These are phyloP conservation scores for Colletotrichum endophyticum DNA, from an alignment of 2,329 filamentous ascomycete species.

Conservation along the genomic window DNA sequence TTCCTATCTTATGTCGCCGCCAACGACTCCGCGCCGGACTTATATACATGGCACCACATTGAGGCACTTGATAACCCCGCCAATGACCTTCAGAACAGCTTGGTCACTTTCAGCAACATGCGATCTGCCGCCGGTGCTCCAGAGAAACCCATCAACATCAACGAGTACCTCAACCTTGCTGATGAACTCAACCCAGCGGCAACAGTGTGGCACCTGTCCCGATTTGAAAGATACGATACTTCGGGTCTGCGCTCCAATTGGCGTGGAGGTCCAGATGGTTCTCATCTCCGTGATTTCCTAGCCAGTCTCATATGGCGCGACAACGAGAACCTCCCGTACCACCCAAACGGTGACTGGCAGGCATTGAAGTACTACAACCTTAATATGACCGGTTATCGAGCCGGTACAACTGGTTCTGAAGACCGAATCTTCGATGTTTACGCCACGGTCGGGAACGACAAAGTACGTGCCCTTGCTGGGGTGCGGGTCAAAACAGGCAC, in stretches of 20 bases:
- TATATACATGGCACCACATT: constrained; percentile 40
- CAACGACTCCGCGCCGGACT: constrained; percentile 34
- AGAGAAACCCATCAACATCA: background rate
- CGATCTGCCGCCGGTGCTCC: background rate
- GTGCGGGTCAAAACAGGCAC: background rate
- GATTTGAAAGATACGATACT: background rate
- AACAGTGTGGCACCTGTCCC: background rate
- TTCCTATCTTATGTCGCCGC: constrained; percentile 36
- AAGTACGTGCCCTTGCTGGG: background rate
- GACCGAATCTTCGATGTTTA: background rate
- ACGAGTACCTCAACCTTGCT: constrained; percentile 1
- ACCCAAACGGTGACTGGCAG: background rate
- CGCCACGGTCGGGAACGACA: background rate
- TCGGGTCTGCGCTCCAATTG: constrained; percentile 5
- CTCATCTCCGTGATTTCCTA: background rate
- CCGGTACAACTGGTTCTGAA: background rate
- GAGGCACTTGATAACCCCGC: background rate
- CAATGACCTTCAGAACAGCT: background rate
- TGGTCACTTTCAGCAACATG: background rate
- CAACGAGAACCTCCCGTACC: background rate
- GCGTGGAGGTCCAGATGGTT: background rate
- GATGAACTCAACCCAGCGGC: background rate
- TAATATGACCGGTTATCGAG: background rate
- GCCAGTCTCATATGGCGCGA: background rate
- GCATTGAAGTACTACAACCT: constrained; percentile 3